Base-by-base conservation (phyloP, 352 stramenopile genomes). In the Pythium periplocum region DNA sequence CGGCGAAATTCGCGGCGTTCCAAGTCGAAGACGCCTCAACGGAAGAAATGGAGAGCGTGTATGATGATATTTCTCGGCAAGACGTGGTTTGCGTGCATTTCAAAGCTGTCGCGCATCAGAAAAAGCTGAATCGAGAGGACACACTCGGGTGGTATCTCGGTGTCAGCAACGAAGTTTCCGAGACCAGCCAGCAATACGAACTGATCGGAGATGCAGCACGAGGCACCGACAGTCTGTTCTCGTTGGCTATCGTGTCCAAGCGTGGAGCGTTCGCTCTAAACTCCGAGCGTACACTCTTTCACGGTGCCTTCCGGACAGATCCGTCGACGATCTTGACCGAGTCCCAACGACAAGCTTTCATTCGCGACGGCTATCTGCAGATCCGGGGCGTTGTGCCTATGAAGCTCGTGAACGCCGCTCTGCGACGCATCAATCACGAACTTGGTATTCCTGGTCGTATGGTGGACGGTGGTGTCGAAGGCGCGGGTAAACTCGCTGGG, bases 351-450 rank as follows among this genome's bases (percentile, higher is more conserved):
- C 72, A 57, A 9, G 69, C 67, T 26, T 93, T 93, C 60, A 83
- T 85, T 58, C 68, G 72, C 44, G 76, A 93, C 35, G 83, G 83
- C n/a, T 90, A 75, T 54, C 57, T 93, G 6, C 69, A 83, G 60
- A 72, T 93, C 33, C 79, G 74, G 35, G 65, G 72, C 9, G 79
- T 71, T 6, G 79, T 93, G 30, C 66, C 78, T 1, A 53, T 89
- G 30, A 48, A 53, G 8, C 60, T 93, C 38, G 64, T 80, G 1
- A 83, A 90, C 43, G 64, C 72, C 1, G 78, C 66, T 10, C 51
- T 86, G 52, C 66, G 71, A 7, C 78, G 72, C 45, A 87, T 91
- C 57, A 91, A 91, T 46, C 80, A 93, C 51, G 78, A 93, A 36
- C 66, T 93, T 4, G 78, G 80, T 3, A 69, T 84, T 12, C 76